Percentiles rank a stretch among this genome's conserved stretches.
Conservation (phyloP, 345 rosid species). For the Populus simonii region DNA sequence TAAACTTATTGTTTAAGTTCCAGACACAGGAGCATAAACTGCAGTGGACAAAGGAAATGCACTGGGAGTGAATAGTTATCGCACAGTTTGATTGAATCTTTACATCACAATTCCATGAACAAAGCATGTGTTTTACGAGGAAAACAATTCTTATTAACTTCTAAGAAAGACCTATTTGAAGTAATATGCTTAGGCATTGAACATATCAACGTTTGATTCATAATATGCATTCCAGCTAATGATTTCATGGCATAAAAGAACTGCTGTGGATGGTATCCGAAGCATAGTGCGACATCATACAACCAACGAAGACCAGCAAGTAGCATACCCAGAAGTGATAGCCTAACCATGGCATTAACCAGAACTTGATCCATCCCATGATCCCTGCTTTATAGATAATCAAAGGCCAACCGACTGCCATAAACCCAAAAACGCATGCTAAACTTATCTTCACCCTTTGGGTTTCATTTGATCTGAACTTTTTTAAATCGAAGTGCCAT, state of each 20-base stretch:
- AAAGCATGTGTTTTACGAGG: background rate
- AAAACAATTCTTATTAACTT: background rate
- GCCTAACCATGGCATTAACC: conserved; percentile 97
- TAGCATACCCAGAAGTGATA: conserved; percentile 82
- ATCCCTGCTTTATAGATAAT: conserved; percentile 73
- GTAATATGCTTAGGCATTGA: background rate
- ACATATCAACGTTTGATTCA: background rate
- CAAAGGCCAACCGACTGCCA: conserved; percentile 94
- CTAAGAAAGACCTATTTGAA: background rate
- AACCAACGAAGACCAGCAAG: conserved; percentile 8
- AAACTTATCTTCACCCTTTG: conserved; percentile 85
- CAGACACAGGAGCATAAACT: background rate
- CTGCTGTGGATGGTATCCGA: background rate
- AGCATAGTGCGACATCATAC: background rate
- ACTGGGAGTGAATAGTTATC: background rate
- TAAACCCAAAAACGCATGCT: conserved; percentile 92
- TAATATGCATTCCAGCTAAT: background rate
- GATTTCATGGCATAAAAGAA: background rate
- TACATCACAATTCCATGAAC: background rate
- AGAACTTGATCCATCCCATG: conserved; percentile 86
- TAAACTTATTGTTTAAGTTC: background rate
- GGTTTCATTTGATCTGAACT: conserved; percentile 82
- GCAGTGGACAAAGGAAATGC: too few species aligned
- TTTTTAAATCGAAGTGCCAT: conserved; percentile 75
- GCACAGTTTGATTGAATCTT: background rate